Evolutionary conservation across 2,329 filamentous ascomycete genomes (phyloP).

Genomic region (Sordariomycetes sp.): DNA sequence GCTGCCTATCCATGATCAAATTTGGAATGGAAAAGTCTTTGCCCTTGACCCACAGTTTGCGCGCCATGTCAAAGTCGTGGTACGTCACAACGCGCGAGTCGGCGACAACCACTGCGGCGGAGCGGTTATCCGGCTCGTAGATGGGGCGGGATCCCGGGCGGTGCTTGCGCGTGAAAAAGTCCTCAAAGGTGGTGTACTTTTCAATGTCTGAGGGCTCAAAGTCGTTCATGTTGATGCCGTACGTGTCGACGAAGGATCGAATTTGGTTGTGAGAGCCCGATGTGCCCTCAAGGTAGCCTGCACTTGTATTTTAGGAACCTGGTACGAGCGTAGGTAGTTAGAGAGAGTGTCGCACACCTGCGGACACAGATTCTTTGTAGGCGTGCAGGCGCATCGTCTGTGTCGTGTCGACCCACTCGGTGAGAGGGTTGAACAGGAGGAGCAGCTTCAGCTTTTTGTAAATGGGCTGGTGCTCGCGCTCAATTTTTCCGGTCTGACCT

Average conservation of each 20-base stretch:
- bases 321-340: too few relatives aligned
- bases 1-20: slow-evolving; percentile 19
- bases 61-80: slow-evolving; percentile 16
- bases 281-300: slow-evolving; percentile 13
- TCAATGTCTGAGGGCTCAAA: slow-evolving; percentile 20
- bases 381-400: slow-evolving; percentile 20
- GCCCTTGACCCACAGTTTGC: slow-evolving; percentile 27
- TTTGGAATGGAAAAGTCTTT: slow-evolving; percentile 24
- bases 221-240: slow-evolving; percentile 21
- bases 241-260: slow-evolving; percentile 20
- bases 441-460: slow-evolving; percentile 25
- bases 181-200: slow-evolving; percentile 20
- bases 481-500: slow-evolving; percentile 11
- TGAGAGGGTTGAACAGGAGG: slow-evolving; percentile 24
- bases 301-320: too few relatives aligned
- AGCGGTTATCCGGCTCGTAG: slow-evolving; percentile 11
- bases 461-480: slow-evolving; percentile 23
- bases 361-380: slow-evolving; percentile 18
- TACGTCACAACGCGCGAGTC: slow-evolving; percentile 23
- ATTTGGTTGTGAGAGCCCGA: slow-evolving; percentile 18
- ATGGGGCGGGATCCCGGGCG: slow-evolving; percentile 16
- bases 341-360: slow-evolving; percentile 11
- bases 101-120: slow-evolving; percentile 16
- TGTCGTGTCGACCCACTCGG: slow-evolving; percentile 24
- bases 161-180: slow-evolving; percentile 23